Conservation (phyloP, 192 early-diverging fungal species). For the Podila clonocystis region DNA sequence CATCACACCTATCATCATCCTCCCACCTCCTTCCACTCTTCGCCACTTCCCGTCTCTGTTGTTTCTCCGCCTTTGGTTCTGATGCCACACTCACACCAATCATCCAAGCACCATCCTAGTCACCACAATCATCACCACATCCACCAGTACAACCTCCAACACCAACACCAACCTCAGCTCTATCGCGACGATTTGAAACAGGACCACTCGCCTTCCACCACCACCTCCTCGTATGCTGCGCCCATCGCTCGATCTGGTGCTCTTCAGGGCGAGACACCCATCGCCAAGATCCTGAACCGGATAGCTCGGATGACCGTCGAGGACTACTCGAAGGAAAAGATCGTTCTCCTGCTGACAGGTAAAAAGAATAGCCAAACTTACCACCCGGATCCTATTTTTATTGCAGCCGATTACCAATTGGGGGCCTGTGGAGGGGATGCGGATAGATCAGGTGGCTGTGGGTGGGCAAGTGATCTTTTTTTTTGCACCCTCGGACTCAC, state of each 20-base stretch:
- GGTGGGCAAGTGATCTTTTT: too few relatives aligned
- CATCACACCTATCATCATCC: conserved; percentile 40
- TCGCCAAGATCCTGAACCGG: conserved; percentile 37
- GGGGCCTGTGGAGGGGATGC: too few relatives aligned
- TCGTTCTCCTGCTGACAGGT: conserved; percentile 47
- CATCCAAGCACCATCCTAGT: conserved; percentile 8
- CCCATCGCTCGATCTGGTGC: conserved; percentile 2
- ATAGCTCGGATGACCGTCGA: conserved; percentile 39
- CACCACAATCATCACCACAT: conserved; percentile 7
- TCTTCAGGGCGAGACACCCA: conserved; percentile 15
- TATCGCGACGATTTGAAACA: background rate
- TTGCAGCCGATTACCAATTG: too few relatives aligned
- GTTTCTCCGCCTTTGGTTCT: background rate
- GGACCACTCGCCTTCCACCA: background rate
- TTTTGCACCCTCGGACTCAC: too few relatives aligned
- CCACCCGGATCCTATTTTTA: too few relatives aligned
- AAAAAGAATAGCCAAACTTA: background rate
- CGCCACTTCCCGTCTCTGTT: background rate
- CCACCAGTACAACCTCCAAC: background rate
- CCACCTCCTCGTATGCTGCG: background rate
- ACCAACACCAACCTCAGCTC: conserved; percentile 11
- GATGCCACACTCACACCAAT: conserved; percentile 10
- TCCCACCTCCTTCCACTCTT: conserved; percentile 1
- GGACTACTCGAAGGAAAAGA: conserved; percentile 46
- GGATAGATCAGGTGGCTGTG: too few relatives aligned